Conservation (phyloP, 306 rosid species). For the Albizia julibrissin region DNA sequence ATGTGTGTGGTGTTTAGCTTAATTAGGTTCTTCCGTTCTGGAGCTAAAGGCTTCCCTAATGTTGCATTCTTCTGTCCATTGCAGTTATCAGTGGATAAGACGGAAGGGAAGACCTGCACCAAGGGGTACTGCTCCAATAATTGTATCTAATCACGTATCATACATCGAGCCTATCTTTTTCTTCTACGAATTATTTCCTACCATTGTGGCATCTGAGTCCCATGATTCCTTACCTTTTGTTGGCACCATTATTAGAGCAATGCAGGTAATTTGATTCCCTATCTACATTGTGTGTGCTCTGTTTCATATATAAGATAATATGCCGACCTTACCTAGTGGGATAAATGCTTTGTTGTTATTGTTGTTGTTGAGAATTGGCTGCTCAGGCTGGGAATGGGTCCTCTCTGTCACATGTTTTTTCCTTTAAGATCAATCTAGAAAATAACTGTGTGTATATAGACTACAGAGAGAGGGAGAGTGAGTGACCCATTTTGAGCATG, state of each 20-base stretch:
- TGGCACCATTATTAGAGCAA: constrained; percentile 96
- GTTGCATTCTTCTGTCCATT: constrained; percentile 29
- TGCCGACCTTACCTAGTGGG: neutral
- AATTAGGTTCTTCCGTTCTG: constrained; percentile 19
- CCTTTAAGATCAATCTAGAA: neutral
- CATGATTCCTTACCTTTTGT: constrained; percentile 91
- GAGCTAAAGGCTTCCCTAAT: constrained; percentile 3
- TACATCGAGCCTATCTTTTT: constrained; percentile 94
- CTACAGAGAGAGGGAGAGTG: neutral
- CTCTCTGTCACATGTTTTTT: neutral
- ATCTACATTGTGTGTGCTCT: constrained; percentile 23
- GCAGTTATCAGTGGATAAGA: constrained; percentile 96
- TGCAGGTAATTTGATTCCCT: constrained; percentile 74
- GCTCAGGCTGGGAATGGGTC: neutral
- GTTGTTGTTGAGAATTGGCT: neutral
- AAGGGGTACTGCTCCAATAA: constrained; percentile 79
- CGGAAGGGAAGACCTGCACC: constrained; percentile 95
- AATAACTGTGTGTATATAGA: neutral
- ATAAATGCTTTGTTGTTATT: too few relatives aligned
- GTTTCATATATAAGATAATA: neutral
- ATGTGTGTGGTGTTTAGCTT: neutral
- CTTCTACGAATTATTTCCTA: constrained; percentile 87
- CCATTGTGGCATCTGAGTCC: constrained; percentile 95
- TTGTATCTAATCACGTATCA: constrained; percentile 95
- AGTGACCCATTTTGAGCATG: neutral